Evolutionary conservation across 108 stramenopile genomes (phyloP), one percentile per base, ranked within the genome.

Genomic region (Conticribra guillardii): DNA sequence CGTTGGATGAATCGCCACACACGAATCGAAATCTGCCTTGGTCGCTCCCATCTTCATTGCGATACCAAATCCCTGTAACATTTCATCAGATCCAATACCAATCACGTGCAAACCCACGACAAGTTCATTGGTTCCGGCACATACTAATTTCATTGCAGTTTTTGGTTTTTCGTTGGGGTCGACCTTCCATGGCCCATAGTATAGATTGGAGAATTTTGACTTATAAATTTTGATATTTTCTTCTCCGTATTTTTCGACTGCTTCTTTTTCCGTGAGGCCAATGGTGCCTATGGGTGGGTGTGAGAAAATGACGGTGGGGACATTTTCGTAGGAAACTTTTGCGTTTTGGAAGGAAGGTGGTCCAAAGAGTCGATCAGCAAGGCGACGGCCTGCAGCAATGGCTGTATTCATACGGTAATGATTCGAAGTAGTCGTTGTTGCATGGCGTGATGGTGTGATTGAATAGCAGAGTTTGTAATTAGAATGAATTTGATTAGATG

Each of bases 1-100:
- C n/a, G 98, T 99, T 21, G 98, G 98, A 61, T 99, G 98, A 51
- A 99, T 95, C 8, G 96, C 98, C 27, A 99, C 79, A 52, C 88
- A 88, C 2, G 83, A 52, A 71, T 99, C 98, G 70, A 99, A 96
- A 68, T 99, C 98, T 7, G 90, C 92, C 80, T 99, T 97, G 55
- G 97, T 94, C 26, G 89, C 89, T n/a, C 91, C 96, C 84, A 96
- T 96, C 34, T 97, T 97, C 47, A 97, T 82, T 14, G 97, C 97
- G 55, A 99, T 87, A 28, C 86, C 97, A 72, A 99, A 97, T 21
- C 98, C 98, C 67, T 99, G 98, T 32, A 99, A 65, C 91, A 99
- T 94, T 80, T 99, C 98, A 60, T 98, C 98, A 21, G 41, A 82
- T 15, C 89, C 96, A 83, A 95, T 91, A 7, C 97, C 97, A 51